Evolutionary conservation across 2,329 filamentous ascomycete species (phyloP).

Genomic region (Hypocrella siamensis): DNA sequence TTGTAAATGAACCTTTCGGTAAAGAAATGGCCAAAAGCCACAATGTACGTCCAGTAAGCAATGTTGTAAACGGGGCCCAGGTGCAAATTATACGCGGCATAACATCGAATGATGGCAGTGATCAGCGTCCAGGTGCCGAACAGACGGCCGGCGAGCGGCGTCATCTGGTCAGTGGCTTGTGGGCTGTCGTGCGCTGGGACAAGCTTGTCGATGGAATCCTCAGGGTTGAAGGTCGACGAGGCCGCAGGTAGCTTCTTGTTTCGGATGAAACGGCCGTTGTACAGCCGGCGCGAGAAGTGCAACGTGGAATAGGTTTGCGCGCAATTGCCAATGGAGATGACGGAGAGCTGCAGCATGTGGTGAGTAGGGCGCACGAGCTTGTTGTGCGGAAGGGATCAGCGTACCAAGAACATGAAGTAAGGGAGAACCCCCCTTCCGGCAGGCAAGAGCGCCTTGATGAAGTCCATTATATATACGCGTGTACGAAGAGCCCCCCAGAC

Average conservation of each 20-base stretch:
- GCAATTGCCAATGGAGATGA: constrained; percentile 72
- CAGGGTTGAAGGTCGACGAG: constrained; percentile 28
- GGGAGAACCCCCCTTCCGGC: constrained; percentile 37
- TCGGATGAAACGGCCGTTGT: constrained; percentile 48
- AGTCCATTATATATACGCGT: no score
- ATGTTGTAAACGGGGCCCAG: constrained; percentile 63
- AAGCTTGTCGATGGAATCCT: constrained; percentile 37
- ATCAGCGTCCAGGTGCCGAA: constrained; percentile 85
- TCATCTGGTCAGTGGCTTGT: constrained; percentile 44
- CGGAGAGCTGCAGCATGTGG: constrained; percentile 45
- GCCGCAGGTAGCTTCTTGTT: constrained; percentile 28
- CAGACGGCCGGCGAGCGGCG: constrained; percentile 59
- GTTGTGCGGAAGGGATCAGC: constrained; percentile 12
- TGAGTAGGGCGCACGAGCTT: neutral
- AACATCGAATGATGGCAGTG: constrained; percentile 60
- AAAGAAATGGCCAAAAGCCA: constrained; percentile 64
- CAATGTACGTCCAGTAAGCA: constrained; percentile 63
- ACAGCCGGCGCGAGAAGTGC: constrained; percentile 73
- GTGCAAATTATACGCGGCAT: constrained; percentile 69
- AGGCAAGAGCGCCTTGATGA: constrained; percentile 28
- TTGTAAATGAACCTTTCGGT: constrained; percentile 71
- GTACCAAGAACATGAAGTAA: constrained; percentile 42
- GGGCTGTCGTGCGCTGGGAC: constrained; percentile 26
- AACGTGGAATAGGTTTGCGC: constrained; percentile 71
- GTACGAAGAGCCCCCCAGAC: no score